Evolutionary conservation across 148 eudicot species (phyloP).

Genomic region (Fagopyrum tataricum): DNA sequence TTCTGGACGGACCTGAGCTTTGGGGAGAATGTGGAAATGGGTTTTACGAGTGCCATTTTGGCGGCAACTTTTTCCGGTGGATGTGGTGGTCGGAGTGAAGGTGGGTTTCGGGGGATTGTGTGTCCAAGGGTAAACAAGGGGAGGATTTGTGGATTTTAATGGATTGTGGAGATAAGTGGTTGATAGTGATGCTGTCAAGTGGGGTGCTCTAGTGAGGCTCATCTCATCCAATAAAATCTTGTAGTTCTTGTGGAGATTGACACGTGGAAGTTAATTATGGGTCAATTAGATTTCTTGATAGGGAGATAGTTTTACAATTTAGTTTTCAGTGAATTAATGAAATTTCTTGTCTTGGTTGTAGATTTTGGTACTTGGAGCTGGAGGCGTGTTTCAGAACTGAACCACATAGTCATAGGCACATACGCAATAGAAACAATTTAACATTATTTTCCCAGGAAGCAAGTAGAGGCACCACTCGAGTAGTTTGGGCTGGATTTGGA

Average conservation of each 20-base stretch:
- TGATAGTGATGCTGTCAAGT: slow-evolving; percentile 15
- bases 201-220: slow-evolving; percentile 9
- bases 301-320: neutral
- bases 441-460: too few relatives aligned
- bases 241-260: slow-evolving; percentile 26
- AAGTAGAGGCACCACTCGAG: too few relatives aligned
- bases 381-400: neutral
- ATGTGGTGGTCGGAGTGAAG: neutral
- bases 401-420: too few relatives aligned
- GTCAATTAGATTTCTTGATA: slow-evolving; percentile 36
- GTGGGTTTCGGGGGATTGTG: neutral
- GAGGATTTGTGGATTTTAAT: slow-evolving; percentile 10
- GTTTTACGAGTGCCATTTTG: slow-evolving; percentile 69
- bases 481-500: too few relatives aligned
- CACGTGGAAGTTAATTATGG: slow-evolving; percentile 45
- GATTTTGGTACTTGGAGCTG: neutral
- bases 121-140: slow-evolving; percentile 9
- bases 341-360: neutral
- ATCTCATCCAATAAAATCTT: slow-evolving; percentile 77
- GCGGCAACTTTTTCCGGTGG: slow-evolving; percentile 39
- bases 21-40: slow-evolving; percentile 52
- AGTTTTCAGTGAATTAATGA: neutral
- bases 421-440: neutral
- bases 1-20: slow-evolving; percentile 16
- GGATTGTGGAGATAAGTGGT: slow-evolving; percentile 20